Evolutionary conservation across 805 yeast species (phyloP).

Genomic region (Suhomyces faveliae): DNA sequence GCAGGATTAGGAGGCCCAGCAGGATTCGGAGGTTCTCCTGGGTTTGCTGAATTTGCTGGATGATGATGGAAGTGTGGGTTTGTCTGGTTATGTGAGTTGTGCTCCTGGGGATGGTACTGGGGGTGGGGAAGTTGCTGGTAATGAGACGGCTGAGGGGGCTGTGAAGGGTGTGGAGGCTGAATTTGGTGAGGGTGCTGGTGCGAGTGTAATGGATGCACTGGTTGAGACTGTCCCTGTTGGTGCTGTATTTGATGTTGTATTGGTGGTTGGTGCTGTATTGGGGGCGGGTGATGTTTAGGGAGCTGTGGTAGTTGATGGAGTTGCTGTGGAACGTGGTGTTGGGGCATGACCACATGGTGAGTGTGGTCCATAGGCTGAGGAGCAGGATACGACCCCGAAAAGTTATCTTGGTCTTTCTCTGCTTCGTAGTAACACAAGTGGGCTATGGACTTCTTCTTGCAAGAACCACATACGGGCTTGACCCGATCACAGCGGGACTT

Average conservation of each 20-base stretch:
- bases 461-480: conserved; percentile 43
- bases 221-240: too few species aligned
- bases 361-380: conserved; percentile 3
- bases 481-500: conserved; percentile 44
- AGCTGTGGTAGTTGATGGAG: conserved; percentile 2
- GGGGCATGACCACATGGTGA: conserved; percentile 7
- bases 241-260: background rate
- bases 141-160: background rate
- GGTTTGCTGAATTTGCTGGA: too few species aligned
- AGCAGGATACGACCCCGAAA: conserved; percentile 4
- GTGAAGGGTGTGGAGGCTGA: conserved; percentile 2
- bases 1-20: background rate
- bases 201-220: background rate
- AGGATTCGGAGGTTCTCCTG: too few species aligned
- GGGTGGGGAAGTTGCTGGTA: background rate
- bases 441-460: conserved; percentile 42
- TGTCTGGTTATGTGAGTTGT: background rate
- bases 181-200: conserved; percentile 1
- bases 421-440: conserved; percentile 41
- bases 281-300: background rate
- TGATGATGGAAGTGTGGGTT: background rate
- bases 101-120: conserved; percentile 1
- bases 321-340: conserved; percentile 2
- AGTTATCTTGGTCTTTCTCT: conserved; percentile 11
- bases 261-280: background rate